phyloP scores from a whole-genome alignment of 768 basidiomycete species.

The Sporobolomyces roseus region DNA sequence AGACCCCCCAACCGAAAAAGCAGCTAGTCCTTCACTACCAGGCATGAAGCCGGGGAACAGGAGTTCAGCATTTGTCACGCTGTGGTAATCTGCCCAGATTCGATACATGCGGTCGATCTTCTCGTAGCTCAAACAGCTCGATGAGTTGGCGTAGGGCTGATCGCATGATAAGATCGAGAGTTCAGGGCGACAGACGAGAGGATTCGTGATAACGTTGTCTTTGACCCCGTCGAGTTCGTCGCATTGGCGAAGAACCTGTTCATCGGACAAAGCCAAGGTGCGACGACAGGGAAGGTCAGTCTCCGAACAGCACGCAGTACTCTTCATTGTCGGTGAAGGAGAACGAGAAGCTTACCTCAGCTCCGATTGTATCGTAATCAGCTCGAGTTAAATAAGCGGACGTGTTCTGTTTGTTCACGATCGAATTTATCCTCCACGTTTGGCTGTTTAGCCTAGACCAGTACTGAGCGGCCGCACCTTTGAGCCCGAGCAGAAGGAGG shows the following conservation, averaged over 20 bases:
- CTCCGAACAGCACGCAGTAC: too few relatives aligned
- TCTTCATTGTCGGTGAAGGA: too few relatives aligned
- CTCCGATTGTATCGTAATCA: conserved; percentile 25
- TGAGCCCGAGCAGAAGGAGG: too few relatives aligned
- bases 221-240: conserved; percentile 41
- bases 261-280: too few relatives aligned
- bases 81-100: conserved; percentile 20
- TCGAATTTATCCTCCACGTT: conserved; percentile 34
- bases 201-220: conserved; percentile 41
- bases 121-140: conserved; percentile 11
- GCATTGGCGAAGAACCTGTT: conserved; percentile 39
- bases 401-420: conserved; percentile 31
- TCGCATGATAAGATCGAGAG: conserved; percentile 14
- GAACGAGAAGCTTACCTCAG: too few relatives aligned
- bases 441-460: conserved; percentile 33
- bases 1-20: conserved; percentile 19
- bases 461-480: too few relatives aligned
- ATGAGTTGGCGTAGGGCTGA: conserved; percentile 7
- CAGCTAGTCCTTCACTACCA: conserved; percentile 14
- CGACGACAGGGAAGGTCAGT: too few relatives aligned
- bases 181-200: conserved; percentile 47
- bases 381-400: conserved; percentile 22
- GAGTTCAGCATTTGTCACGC: conserved; percentile 11
- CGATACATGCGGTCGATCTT: conserved; percentile 22
- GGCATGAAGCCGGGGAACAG: conserved; percentile 21